Percentiles rank a stretch among this genome's conserved stretches.
These are phyloP conservation scores for Theobroma cacao DNA, from an alignment of 345 rosid species.

Conservation along the genomic window DNA sequence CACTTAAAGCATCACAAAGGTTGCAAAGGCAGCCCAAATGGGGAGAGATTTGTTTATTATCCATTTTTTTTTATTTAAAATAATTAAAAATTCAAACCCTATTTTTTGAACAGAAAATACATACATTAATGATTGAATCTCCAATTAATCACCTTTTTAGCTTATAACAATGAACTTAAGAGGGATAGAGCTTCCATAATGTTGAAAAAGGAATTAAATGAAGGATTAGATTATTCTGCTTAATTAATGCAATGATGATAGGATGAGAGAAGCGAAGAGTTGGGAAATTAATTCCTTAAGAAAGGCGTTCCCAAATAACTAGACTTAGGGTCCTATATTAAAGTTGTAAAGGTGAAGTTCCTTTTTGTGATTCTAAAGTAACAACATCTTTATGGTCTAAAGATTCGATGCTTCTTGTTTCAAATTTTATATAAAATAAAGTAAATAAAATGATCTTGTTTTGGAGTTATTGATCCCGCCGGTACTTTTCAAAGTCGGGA, in stretches of 20 bases:
- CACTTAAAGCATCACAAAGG: no score
- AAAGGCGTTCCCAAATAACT: neutral
- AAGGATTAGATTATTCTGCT: no score
- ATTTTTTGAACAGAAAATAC: no score
- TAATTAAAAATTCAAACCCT: no score
- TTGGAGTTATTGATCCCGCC: neutral
- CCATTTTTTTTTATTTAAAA: no score
- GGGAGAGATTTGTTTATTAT: no score
- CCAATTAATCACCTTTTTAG: no score
- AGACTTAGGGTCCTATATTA: slow-evolving; percentile 5
- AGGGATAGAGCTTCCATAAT: no score
- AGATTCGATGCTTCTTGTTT: slow-evolving; percentile 29
- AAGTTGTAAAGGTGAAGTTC: slow-evolving; percentile 20
- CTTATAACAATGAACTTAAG: no score
- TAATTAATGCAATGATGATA: neutral
- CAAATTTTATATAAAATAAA: neutral
- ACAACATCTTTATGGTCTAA: slow-evolving; percentile 25
- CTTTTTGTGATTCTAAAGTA: slow-evolving; percentile 32
- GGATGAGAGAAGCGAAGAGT: neutral
- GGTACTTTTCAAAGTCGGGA: slow-evolving; percentile 22
- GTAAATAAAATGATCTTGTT: neutral
- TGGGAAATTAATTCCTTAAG: slow-evolving; percentile 12
- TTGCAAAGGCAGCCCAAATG: no score
- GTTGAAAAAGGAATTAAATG: no score
- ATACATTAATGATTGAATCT: no score